Conservation (phyloP, 192 early-diverging fungal genomes). For the Cladochytrium replicatum region DNA sequence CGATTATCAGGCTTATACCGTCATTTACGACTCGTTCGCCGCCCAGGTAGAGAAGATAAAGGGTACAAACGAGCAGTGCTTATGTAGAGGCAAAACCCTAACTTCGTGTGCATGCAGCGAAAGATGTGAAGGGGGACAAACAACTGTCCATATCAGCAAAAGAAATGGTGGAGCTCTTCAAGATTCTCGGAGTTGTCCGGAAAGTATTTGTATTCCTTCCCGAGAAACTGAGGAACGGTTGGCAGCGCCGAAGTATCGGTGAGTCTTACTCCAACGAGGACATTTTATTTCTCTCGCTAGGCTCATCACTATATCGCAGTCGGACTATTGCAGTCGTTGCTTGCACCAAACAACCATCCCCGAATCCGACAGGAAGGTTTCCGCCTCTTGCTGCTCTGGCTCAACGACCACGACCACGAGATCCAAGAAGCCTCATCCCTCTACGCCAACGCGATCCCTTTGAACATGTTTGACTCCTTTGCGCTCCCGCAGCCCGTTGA, state of each 20-base stretch:
- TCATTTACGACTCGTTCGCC: constrained; percentile 56
- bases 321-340: constrained; percentile 49
- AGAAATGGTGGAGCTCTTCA: constrained; percentile 54
- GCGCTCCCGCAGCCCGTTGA: constrained; percentile 16
- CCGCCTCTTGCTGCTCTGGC: constrained; percentile 57
- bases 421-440: constrained; percentile 47
- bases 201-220: constrained; percentile 59
- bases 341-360: constrained; percentile 59
- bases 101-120: constrained; percentile 9
- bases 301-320: constrained; percentile 25
- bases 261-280: constrained; percentile 4
- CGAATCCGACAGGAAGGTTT: constrained; percentile 62
- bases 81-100: constrained; percentile 5
- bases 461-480: constrained; percentile 28
- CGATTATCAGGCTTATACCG: constrained; percentile 55
- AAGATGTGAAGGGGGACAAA: constrained; percentile 43
- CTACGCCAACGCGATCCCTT: constrained; percentile 52
- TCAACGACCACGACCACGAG: constrained; percentile 56
- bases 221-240: constrained; percentile 61
- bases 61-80: constrained; percentile 27
- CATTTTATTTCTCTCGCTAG: background rate
- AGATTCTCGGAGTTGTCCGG: constrained; percentile 49
- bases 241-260: constrained; percentile 61
- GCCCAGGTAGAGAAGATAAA: constrained; percentile 68
- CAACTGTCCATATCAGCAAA: constrained; percentile 47